Percentiles rank a stretch among this genome's conserved stretches.
phyloP scores from a whole-genome alignment of 208 protist genomes.

The Acanthamoeba healyi region DNA sequence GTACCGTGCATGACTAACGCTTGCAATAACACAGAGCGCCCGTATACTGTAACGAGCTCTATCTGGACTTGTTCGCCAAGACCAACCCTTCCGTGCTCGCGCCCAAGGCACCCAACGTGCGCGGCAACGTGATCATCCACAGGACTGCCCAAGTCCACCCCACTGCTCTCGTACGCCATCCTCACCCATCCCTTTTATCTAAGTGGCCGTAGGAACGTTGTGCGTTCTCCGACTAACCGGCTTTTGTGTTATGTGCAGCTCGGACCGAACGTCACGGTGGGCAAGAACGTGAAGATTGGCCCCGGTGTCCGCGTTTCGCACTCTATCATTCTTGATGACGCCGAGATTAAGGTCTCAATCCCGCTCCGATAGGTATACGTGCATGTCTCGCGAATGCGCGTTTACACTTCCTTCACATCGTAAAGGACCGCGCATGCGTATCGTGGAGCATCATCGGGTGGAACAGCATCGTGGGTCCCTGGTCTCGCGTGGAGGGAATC shows the following conservation, averaged over 20 bases:
- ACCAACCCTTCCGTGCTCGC: conserved; percentile 77
- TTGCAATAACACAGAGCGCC: conserved; percentile 56
- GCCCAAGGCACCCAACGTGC: conserved; percentile 75
- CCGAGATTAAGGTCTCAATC: conserved; percentile 70
- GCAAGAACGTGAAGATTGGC: conserved; percentile 84
- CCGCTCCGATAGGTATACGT: background rate
- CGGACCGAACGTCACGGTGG: conserved; percentile 85
- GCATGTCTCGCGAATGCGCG: background rate
- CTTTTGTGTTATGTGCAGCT: too few species aligned
- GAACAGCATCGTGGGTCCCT: conserved; percentile 74
- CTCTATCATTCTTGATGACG: conserved; percentile 78
- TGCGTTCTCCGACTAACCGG: too few species aligned
- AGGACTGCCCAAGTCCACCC: conserved; percentile 79
- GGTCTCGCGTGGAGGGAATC: conserved; percentile 74
- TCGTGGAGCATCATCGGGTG: conserved; percentile 76
- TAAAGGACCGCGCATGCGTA: conserved; percentile 71
- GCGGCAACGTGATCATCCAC: conserved; percentile 86
- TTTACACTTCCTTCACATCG: background rate
- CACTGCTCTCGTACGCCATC: conserved; percentile 71
- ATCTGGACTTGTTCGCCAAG: conserved; percentile 80
- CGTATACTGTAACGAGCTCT: conserved; percentile 80
- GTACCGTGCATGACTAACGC: conserved; percentile 10
- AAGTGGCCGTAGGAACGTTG: too few species aligned
- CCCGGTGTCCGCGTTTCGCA: conserved; percentile 80
- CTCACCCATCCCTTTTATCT: background rate